A percentile compares a stretch with the other conserved stretches of the same genome.
These are phyloP conservation scores for Hemisphaericaspora lyxosophila DNA, from an alignment of 1,139 yeast genomes.

Conservation along the genomic window DNA sequence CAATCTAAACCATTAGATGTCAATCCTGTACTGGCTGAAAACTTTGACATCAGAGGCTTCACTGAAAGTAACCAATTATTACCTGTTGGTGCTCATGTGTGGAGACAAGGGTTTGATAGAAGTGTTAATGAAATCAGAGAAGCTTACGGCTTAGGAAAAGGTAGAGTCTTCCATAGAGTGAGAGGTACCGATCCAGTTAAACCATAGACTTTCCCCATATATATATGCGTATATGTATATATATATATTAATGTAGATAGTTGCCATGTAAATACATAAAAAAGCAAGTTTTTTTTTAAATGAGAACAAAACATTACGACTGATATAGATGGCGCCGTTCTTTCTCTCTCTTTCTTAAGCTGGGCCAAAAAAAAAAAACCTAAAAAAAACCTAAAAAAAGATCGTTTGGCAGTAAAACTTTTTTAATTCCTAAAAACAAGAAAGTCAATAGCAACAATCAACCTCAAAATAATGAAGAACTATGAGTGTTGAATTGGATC, in stretches of 20 bases:
- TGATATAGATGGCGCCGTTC: no score
- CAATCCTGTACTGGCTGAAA: constrained; percentile 28
- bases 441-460: background rate
- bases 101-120: constrained; percentile 86
- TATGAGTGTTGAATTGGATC: constrained; percentile 14
- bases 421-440: background rate
- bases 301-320: no score
- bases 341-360: no score
- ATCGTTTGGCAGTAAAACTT: background rate
- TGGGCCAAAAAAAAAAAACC: background rate
- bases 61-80: constrained; percentile 53
- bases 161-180: constrained; percentile 68
- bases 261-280: constrained; percentile 5
- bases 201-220: no score
- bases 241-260: constrained; percentile 6
- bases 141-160: constrained; percentile 68
- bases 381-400: background rate
- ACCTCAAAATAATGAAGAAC: background rate
- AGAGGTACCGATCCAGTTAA: constrained; percentile 31
- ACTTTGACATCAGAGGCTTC: constrained; percentile 73
- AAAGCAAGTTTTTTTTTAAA: no score
- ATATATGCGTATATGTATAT: no score
- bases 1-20: constrained; percentile 41
- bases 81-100: constrained; percentile 88
- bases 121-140: constrained; percentile 67